These are phyloP conservation scores for Fusarium algeriense DNA, from an alignment of 2,329 filamentous ascomycete species.

Conservation along the genomic window DNA sequence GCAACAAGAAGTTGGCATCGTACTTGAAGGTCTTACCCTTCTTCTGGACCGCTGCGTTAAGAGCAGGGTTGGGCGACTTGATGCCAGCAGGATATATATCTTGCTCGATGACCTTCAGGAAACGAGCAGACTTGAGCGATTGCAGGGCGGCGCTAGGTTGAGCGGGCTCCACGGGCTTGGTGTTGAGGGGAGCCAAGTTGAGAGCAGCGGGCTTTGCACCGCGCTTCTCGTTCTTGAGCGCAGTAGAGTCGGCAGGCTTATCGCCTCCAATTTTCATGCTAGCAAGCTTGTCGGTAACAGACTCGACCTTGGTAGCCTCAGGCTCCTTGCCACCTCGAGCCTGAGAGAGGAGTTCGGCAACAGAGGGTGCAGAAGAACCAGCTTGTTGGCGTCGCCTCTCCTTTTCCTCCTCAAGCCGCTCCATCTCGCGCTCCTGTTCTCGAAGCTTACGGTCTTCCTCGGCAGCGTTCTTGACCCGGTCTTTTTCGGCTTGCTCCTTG, in stretches of 20 bases:
- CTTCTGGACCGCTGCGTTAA: conserved; percentile 83
- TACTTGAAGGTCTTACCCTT: conserved; percentile 92
- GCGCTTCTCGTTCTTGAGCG: conserved; percentile 69
- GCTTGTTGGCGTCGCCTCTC: conserved; percentile 66
- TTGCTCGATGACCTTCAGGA: conserved; percentile 82
- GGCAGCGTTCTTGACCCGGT: conserved; percentile 60
- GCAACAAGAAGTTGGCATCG: conserved; percentile 92
- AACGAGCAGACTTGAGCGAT: conserved; percentile 90
- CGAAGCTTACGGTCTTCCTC: conserved; percentile 75
- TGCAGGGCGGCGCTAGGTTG: conserved; percentile 96
- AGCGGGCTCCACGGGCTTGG: conserved; percentile 87
- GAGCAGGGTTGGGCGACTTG: conserved; percentile 88
- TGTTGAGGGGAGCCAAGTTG: conserved; percentile 85
- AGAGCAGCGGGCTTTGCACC: conserved; percentile 84
- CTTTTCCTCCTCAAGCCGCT: conserved; percentile 78
- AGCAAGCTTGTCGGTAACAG: conserved; percentile 63
- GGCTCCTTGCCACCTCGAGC: conserved; percentile 56
- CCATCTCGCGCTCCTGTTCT: conserved; percentile 79
- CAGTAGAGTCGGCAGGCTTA: conserved; percentile 63
- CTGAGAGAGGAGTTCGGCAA: conserved; percentile 65
- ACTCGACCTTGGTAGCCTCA: conserved; percentile 53
- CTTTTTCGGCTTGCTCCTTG: conserved; percentile 64
- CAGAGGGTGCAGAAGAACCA: conserved; percentile 58
- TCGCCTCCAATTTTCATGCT: conserved; percentile 64
- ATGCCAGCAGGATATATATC: conserved; percentile 87